A percentile compares a stretch with the other conserved stretches of the same genome.
Evolutionary conservation across 2,329 filamentous ascomycete species (phyloP).

Genomic region (Ramichloridium luteum): DNA sequence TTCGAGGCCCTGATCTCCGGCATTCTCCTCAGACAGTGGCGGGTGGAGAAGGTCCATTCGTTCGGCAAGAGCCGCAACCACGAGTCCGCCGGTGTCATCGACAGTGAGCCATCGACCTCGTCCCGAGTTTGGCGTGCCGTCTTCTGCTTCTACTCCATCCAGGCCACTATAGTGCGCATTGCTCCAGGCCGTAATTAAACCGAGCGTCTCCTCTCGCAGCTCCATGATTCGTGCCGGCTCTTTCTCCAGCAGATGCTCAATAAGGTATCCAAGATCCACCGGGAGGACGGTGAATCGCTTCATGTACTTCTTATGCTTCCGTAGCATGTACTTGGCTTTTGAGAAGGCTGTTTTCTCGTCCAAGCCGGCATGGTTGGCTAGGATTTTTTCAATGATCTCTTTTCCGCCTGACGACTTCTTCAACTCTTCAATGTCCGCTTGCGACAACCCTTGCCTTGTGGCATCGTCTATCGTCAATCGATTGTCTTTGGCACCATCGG

Average conservation of each 20-base stretch:
- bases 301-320: constrained; percentile 90
- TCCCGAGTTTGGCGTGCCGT: constrained; percentile 21
- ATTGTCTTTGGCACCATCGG: constrained; percentile 48
- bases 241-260: constrained; percentile 66
- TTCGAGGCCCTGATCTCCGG: constrained; percentile 6
- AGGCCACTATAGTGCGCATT: constrained; percentile 69
- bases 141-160: constrained; percentile 8
- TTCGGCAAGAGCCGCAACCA: constrained; percentile 76
- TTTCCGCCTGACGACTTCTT: constrained; percentile 63
- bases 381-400: constrained; percentile 83
- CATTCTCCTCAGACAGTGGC: constrained; percentile 17
- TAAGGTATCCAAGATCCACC: constrained; percentile 64
- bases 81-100: constrained; percentile 73
- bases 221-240: constrained; percentile 75
- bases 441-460: constrained; percentile 60
- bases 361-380: constrained; percentile 76
- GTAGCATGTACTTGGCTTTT: constrained; percentile 85
- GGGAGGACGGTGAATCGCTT: constrained; percentile 76
- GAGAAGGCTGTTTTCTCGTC: constrained; percentile 93
- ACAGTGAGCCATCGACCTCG: constrained; percentile 63
- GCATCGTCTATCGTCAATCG: constrained; percentile 51
- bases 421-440: constrained; percentile 58
- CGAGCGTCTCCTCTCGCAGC: constrained; percentile 71
- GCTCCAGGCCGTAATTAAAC: constrained; percentile 72
- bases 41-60: constrained; percentile 64